A percentile compares a stretch with the other conserved stretches of the same genome.
Evolutionary conservation across 2,329 filamentous ascomycete genomes (phyloP).

Genomic region (Blumeriella jaapii): DNA sequence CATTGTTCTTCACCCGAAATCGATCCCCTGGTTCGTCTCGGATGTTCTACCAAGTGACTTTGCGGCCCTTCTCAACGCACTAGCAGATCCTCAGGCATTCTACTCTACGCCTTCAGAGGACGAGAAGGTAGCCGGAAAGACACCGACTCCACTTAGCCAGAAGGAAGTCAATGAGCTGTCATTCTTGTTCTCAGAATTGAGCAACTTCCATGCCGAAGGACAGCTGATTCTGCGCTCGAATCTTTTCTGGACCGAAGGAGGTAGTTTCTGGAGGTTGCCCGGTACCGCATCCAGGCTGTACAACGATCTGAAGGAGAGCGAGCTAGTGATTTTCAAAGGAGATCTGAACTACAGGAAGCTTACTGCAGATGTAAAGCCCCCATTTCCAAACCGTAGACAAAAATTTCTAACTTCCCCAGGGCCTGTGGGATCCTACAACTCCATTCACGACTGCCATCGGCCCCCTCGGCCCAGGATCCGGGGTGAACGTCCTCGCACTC

Average conservation of each 20-base stretch:
- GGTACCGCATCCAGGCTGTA: conserved; percentile 53
- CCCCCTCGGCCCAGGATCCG: conserved; percentile 69
- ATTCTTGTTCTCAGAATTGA: conserved; percentile 79
- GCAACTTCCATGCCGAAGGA: conserved; percentile 66
- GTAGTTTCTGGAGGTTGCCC: conserved; percentile 83
- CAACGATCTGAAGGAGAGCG: conserved; percentile 68
- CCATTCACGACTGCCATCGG: conserved; percentile 78
- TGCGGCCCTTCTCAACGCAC: conserved; percentile 62
- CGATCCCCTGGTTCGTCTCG: conserved; percentile 95
- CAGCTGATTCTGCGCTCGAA: conserved; percentile 75
- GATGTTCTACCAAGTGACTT: conserved; percentile 88
- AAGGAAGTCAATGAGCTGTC: conserved; percentile 55
- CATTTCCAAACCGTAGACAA: background rate
- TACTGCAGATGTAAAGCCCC: conserved; percentile 63
- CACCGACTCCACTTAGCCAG: conserved; percentile 50
- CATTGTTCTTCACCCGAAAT: conserved; percentile 84
- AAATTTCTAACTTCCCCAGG: conserved; percentile 33
- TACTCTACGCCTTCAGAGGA: conserved; percentile 68
- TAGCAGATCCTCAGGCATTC: conserved; percentile 68
- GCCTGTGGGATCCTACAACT: conserved; percentile 75
- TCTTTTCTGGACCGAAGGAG: conserved; percentile 79
- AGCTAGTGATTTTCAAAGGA: conserved; percentile 92
- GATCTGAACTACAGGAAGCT: conserved; percentile 95
- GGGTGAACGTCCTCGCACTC: conserved; percentile 73
- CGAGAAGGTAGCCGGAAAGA: conserved; percentile 42